Base-by-base conservation (phyloP, 495 filamentous ascomycete genomes). In the Aspergillus asperescens region DNA sequence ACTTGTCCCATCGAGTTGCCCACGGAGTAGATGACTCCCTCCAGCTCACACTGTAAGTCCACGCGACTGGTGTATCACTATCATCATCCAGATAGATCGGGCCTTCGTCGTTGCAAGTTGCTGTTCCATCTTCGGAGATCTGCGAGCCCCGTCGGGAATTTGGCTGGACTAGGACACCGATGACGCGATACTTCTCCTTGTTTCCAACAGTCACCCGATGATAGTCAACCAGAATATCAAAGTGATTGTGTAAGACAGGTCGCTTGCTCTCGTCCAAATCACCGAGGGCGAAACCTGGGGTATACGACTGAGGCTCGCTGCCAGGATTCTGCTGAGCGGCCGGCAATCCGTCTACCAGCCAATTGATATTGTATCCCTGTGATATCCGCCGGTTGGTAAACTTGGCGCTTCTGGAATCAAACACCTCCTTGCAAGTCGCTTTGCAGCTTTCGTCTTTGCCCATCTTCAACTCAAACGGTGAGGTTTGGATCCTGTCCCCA, bases 1-100 rank as follows among this genome's bases (percentile, higher is more conserved):
- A 98, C 67, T 93, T 95, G 73, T 98, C 93, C 92, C 92, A 96
- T 51, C 93, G 79, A 15, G 94, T 97, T 25, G 93, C 93, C 87
- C 94, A 98, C 0, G 84, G 85, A 2, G 90, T 96, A 0, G 72
- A 46, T 2, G 88, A 94, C 35, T 78, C 77, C 23, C 72, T 74
- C 93, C 93, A 98, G 65, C 81, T 86, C 10, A 97, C 88, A 62
- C 84, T 87, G 66, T 98, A 98, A 1, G 90, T 95, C 76, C 87
- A 98, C 0, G 80, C 81, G 27, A 96, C 90, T 6, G 75, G 55
- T 1, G 86, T 92, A 7, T 85, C 78, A 0, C 62, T 74, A 39
- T 85, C 75, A 60, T 89, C 83, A n/a, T 70, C 72, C 12, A 98
- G 75, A 8, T 73, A 59, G 12, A 92, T 57, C 1, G 80, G 74